Evolutionary conservation across 2,329 filamentous ascomycete genomes (phyloP), one percentile per base, ranked within the genome.

Genomic region (Colletotrichum coccodes): DNA sequence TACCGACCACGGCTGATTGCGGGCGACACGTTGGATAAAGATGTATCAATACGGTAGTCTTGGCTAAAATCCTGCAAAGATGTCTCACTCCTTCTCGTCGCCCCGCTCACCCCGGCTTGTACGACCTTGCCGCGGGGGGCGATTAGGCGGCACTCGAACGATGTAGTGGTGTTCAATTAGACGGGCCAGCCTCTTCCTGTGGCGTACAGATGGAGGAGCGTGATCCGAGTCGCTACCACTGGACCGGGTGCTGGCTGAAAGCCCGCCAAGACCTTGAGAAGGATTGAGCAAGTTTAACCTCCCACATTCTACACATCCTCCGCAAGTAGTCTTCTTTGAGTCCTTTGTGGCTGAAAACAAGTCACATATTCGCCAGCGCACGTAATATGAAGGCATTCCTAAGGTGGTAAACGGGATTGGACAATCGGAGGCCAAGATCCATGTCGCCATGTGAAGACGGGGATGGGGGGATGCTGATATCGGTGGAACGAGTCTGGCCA

Each of bases 281-380:
- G 26, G 54, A 44, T 58, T 58, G 54, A 58, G 54, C 38, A 58
- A 32, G 54, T 44, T 58, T 44, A 11, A 8, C 26, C 42, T n/a
- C 7, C 18, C n/a, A 18, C 30, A 36, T 16, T 26, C 30, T 23
- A 54, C 16, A 21, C 42, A 23, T 4, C 23, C 21, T 16, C 18
- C 16, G 16, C 36, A 18, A 12, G 11, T 2, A 23, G 4, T 21
- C 18, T 5, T 12, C 18, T 21, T 2, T 40, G 30, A 30, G 32
- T 14, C 12, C 52, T 5, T 54, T 40, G 34, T 54, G 52, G 34
- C 52, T 54, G 34, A 16, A 16, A 30, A 21, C 30, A 26, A 26
- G 4, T 30, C 6, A 28, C 11, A 18, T 7, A 49, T 12, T 49
- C 3, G 46, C 46, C 46, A 49, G 21, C 23, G 46, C 46, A 30